Percentiles rank a stretch among this genome's conserved stretches.
Evolutionary conservation across 164 flowering plant species (phyloP).

Genomic region (Houttuynia cordata): DNA sequence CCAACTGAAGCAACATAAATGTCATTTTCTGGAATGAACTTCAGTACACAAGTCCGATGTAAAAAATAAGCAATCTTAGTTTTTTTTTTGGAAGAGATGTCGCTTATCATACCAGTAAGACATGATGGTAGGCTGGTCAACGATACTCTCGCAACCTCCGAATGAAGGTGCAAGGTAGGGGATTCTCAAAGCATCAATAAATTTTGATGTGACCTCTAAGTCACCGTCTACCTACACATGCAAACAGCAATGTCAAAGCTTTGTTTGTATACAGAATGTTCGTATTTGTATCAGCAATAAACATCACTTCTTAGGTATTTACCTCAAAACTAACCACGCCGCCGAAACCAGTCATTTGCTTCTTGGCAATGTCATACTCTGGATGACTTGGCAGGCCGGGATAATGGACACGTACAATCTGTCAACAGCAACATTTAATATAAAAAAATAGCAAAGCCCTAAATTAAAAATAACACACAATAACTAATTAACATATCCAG

Average conservation of each 20-base stretch:
- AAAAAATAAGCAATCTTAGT: background rate
- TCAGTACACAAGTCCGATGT: too few species aligned
- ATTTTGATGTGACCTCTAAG: slow-evolving; percentile 46
- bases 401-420: slow-evolving; percentile 81
- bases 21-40: too few species aligned
- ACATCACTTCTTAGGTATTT: background rate
- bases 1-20: too few species aligned
- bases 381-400: slow-evolving; percentile 94
- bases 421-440: slow-evolving; percentile 9
- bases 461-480: too few species aligned
- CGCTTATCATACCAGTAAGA: slow-evolving; percentile 67
- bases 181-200: slow-evolving; percentile 68
- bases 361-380: slow-evolving; percentile 67
- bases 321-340: slow-evolving; percentile 99
- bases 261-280: background rate
- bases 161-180: slow-evolving; percentile 95
- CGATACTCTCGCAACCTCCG: slow-evolving; percentile 99
- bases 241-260: too few species aligned
- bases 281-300: background rate
- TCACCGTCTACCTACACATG: slow-evolving; percentile 72
- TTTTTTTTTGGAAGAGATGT: background rate
- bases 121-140: slow-evolving; percentile 94
- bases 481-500: too few species aligned
- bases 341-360: slow-evolving; percentile 95
- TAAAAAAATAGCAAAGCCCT: too few species aligned